Percentiles rank a stretch among this genome's conserved stretches.
These are phyloP conservation scores for Aspergillus ustus DNA, from an alignment of 2,329 filamentous ascomycete genomes.

Conservation along the genomic window DNA sequence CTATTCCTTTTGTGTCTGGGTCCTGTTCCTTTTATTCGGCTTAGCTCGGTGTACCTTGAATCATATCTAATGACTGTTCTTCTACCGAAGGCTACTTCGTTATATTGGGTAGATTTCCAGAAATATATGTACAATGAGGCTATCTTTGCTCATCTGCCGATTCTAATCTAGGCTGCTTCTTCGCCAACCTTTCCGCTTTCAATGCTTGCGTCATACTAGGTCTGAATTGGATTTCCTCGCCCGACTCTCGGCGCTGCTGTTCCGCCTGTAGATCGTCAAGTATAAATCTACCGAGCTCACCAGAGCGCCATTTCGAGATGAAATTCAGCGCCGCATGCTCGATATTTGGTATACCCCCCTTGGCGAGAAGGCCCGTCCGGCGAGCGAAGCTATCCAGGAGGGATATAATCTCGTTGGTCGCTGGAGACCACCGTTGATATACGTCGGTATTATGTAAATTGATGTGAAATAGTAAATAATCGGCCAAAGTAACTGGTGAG, in stretches of 20 bases:
- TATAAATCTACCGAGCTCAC: slow-evolving; percentile 74
- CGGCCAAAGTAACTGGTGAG: slow-evolving; percentile 75
- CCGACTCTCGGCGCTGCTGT: slow-evolving; percentile 55
- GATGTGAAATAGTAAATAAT: slow-evolving; percentile 86
- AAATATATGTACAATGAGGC: slow-evolving; percentile 9
- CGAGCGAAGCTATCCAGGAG: slow-evolving; percentile 73
- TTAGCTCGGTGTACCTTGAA: slow-evolving; percentile 17
- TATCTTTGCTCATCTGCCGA: slow-evolving; percentile 27
- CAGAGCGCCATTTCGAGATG: slow-evolving; percentile 79
- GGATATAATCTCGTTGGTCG: slow-evolving; percentile 82
- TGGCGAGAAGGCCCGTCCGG: slow-evolving; percentile 75
- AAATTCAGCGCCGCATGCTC: slow-evolving; percentile 79
- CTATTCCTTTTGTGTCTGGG: slow-evolving; percentile 16
- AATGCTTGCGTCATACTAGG: slow-evolving; percentile 51
- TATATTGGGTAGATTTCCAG: slow-evolving; percentile 24
- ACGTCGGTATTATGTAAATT: slow-evolving; percentile 68
- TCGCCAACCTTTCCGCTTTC: slow-evolving; percentile 43
- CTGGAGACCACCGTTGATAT: slow-evolving; percentile 67
- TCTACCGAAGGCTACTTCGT: slow-evolving; percentile 18
- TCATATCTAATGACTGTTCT: slow-evolving; percentile 12
- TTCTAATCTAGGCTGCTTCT: slow-evolving; percentile 28
- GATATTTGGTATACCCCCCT: slow-evolving; percentile 71
- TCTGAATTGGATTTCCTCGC: slow-evolving; percentile 35
- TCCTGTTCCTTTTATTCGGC: slow-evolving; percentile 6
- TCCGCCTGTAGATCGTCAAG: slow-evolving; percentile 75